Conservation (phyloP, 768 basidiomycete genomes). For the Pulveroboletus frians region DNA sequence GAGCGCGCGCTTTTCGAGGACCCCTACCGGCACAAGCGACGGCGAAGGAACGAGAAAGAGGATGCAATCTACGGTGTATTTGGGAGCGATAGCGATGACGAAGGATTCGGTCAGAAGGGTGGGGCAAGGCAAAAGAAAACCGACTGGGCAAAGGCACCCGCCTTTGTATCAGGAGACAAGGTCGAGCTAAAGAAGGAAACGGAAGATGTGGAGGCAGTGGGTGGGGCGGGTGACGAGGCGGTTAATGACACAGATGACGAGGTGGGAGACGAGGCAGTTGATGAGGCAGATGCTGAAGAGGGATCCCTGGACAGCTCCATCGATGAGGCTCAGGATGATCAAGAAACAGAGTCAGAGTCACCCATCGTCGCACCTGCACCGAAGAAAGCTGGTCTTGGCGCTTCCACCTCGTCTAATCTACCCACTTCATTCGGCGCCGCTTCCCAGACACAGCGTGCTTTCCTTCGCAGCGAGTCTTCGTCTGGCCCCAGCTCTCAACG, state of each 20-base stretch:
- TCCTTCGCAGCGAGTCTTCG: constrained; percentile 49
- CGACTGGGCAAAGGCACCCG: constrained; percentile 74
- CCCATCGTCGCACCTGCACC: constrained; percentile 26
- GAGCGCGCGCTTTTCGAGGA: constrained; percentile 75
- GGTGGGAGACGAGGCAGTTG: constrained; percentile 19
- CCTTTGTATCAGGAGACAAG: constrained; percentile 60
- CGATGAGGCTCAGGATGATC: constrained; percentile 36
- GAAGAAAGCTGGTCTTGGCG: constrained; percentile 19
- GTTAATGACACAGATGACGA: constrained; percentile 37
- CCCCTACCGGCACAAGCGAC: constrained; percentile 68
- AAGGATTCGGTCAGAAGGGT: constrained; percentile 32
- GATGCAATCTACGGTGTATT: constrained; percentile 75
- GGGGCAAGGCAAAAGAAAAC: constrained; percentile 36
- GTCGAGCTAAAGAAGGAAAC: constrained; percentile 40
- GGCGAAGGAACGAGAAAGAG: constrained; percentile 61
- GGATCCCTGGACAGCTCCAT: constrained; percentile 30
- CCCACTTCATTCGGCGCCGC: constrained; percentile 38
- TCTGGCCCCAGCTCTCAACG: constrained; percentile 39
- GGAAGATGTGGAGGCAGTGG: constrained; percentile 31
- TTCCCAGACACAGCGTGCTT: constrained; percentile 40
- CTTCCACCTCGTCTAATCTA: constrained; percentile 22
- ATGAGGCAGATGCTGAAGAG: constrained; percentile 36
- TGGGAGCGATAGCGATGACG: constrained; percentile 66
- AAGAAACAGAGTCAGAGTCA: constrained; percentile 26
- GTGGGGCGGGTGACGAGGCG: constrained; percentile 35